Base-by-base conservation (phyloP, 768 basidiomycete genomes). In the Boletus rubropictus region DNA sequence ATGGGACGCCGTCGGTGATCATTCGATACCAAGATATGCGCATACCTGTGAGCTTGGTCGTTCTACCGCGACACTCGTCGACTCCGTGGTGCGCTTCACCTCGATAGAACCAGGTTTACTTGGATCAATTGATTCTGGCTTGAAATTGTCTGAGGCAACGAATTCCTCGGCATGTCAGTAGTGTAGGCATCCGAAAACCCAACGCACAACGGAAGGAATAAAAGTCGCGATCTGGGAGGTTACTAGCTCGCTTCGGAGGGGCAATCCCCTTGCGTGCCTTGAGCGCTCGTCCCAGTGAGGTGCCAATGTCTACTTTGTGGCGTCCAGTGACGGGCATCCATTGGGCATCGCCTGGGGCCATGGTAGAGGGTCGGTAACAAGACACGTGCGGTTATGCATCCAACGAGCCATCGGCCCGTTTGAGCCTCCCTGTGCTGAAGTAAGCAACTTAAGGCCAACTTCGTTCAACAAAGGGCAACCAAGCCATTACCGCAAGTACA, bases 151-250 rank as follows among this genome's bases (percentile, higher is more conserved):
- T 91, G 57, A 38, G 43, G 35, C 3, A 9, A 35, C 29, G 36
- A 41, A 34, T 32, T n/a, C 18, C 44, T 45, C 21, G 15, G 39
- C 36, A 41, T 24, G 11, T 53, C 3, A 50, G 44, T 20, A 21
- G 28, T 25, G 22, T 14, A 5, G 36, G 35, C 3, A 42, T 39
- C n/a, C 21, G 28, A 31, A 50, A 35, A 42, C 17, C 33, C 46
- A 21, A 74, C 82, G 53, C 52, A 88, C 87, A 89, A 54, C 84
- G 75, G 57, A 89, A 78, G n/a, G 84, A 80, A 61, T 83, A 86
- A 64, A 86, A 86, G 54, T 86, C 82, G 44, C 77, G 73, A 59
- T 81, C 79, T 22, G 82, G 80, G 45, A 79, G 67, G 46, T 72
- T 72, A 8, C 43, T 59, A 31, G 55, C 61, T 17, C 62, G 72